Percentiles rank a stretch among this genome's conserved stretches.
Evolutionary conservation across 208 protist genomes (phyloP).

Genomic region (Wallacemonas sp.): DNA sequence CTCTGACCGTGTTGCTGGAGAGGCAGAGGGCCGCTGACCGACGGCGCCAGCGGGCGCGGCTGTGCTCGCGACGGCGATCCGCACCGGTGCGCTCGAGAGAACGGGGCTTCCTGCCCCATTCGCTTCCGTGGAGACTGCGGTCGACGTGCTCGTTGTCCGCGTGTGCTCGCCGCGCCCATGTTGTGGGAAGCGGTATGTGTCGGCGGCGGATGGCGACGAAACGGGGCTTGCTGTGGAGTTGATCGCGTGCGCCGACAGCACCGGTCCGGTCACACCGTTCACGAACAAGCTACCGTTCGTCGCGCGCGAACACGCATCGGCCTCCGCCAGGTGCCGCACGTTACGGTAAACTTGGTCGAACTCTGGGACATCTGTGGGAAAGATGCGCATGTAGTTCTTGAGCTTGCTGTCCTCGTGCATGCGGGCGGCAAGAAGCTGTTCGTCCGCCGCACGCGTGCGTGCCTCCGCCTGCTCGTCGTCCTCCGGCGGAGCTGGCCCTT

Average conservation of each 20-base stretch:
- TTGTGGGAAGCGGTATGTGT: constrained; percentile 1
- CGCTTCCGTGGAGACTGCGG: background rate
- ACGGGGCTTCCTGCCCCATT: background rate
- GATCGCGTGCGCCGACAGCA: constrained; percentile 2
- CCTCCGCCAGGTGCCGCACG: constrained; percentile 41
- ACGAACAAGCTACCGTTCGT: constrained; percentile 36
- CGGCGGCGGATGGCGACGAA: background rate
- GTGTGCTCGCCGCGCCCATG: constrained; percentile 13
- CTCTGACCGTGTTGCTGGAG: background rate
- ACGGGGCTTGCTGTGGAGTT: background rate
- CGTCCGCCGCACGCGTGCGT: constrained; percentile 11
- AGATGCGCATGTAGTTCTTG: constrained; percentile 78
- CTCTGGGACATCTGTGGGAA: constrained; percentile 58
- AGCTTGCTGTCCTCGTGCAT: constrained; percentile 75
- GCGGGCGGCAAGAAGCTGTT: constrained; percentile 17
- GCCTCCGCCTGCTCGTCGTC: constrained; percentile 15
- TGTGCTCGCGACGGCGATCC: background rate
- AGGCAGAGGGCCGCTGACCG: background rate
- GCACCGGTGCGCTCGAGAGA: background rate
- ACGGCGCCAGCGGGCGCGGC: background rate
- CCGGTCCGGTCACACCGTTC: constrained; percentile 20
- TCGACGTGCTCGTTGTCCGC: constrained; percentile 1
- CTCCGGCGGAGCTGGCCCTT: background rate
- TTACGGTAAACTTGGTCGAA: constrained; percentile 71
- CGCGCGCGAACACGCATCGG: constrained; percentile 22